Conservation (phyloP, 1,284 basidiomycete species). For the Papiliotrema flavescens region DNA sequence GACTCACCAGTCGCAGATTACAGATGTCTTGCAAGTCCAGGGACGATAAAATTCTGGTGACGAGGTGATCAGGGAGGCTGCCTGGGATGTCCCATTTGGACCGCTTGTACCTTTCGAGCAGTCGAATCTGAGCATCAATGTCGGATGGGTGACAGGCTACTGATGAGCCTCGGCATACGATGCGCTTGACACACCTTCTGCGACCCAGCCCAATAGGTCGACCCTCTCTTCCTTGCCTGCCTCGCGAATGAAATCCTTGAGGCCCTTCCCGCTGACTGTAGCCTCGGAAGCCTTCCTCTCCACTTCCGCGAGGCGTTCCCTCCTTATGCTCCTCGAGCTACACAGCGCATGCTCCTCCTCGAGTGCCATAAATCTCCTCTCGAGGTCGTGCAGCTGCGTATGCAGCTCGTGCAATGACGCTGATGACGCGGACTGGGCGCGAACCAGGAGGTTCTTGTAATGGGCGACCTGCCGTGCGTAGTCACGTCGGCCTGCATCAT, state of each 20-base stretch:
- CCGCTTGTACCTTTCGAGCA: constrained; percentile 74
- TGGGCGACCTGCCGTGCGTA: constrained; percentile 21
- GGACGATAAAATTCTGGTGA: constrained; percentile 62
- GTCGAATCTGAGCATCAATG: constrained; percentile 61
- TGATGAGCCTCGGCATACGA: background rate
- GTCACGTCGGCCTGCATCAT: background rate
- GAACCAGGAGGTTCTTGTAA: constrained; percentile 25
- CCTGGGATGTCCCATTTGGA: constrained; percentile 78
- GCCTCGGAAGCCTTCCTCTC: background rate
- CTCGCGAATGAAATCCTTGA: constrained; percentile 4
- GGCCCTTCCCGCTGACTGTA: no score
- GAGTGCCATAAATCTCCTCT: constrained; percentile 17
- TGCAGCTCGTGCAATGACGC: constrained; percentile 22
- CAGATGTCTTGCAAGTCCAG: constrained; percentile 66
- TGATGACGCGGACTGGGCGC: constrained; percentile 27
- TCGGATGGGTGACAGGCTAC: constrained; percentile 41
- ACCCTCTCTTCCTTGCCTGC: constrained; percentile 23
- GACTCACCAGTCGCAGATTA: constrained; percentile 48
- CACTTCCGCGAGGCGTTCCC: background rate
- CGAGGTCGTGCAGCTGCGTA: constrained; percentile 13
- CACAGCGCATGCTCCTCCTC: constrained; percentile 26
- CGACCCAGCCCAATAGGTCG: constrained; percentile 20
- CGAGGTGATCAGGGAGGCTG: constrained; percentile 63
- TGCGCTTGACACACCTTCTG: constrained; percentile 24
- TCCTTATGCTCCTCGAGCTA: background rate